A percentile compares a stretch with the other conserved stretches of the same genome.
Evolutionary conservation across 2,329 filamentous ascomycete species (phyloP).

Genomic region (Exophiala phaeomuriformis): DNA sequence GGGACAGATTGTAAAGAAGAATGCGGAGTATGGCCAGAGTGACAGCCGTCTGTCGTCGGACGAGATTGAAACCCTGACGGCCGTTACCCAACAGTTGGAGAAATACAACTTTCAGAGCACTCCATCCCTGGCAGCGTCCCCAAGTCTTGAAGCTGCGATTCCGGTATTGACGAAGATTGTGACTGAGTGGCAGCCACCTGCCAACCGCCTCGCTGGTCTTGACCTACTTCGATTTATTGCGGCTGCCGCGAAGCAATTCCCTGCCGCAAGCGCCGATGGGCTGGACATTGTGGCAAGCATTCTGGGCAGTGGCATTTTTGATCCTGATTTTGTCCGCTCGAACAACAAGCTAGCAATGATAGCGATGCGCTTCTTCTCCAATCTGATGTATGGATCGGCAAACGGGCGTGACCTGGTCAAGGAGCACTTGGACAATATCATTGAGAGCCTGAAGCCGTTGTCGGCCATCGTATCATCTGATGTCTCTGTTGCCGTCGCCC

Average conservation of each 20-base stretch:
- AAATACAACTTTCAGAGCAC: conserved; percentile 25
- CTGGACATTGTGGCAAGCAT: conserved; percentile 57
- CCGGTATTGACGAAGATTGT: conserved; percentile 63
- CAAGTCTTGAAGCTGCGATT: conserved; percentile 33
- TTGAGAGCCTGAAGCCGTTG: conserved; percentile 57
- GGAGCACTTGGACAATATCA: conserved; percentile 52
- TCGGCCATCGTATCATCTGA: conserved; percentile 53
- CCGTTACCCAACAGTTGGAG: conserved; percentile 59
- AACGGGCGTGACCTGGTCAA: conserved; percentile 61
- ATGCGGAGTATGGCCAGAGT: conserved; percentile 64
- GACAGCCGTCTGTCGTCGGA: conserved; percentile 65
- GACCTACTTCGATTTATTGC: conserved; percentile 82
- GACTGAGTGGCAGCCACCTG: conserved; percentile 66
- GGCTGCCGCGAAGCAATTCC: conserved; percentile 58
- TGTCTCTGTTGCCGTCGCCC: conserved; percentile 73
- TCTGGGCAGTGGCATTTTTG: conserved; percentile 51
- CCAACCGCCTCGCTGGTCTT: conserved; percentile 72
- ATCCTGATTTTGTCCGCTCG: conserved; percentile 53
- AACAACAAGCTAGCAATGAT: conserved; percentile 74
- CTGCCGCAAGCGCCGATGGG: conserved; percentile 50
- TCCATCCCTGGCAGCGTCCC: conserved; percentile 33
- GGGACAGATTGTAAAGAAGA: conserved; percentile 69
- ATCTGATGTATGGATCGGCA: conserved; percentile 65
- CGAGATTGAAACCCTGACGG: conserved; percentile 57
- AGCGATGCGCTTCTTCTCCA: conserved; percentile 69